phyloP scores from a whole-genome alignment of 805 yeast species.

The Myxozyma geophila region DNA sequence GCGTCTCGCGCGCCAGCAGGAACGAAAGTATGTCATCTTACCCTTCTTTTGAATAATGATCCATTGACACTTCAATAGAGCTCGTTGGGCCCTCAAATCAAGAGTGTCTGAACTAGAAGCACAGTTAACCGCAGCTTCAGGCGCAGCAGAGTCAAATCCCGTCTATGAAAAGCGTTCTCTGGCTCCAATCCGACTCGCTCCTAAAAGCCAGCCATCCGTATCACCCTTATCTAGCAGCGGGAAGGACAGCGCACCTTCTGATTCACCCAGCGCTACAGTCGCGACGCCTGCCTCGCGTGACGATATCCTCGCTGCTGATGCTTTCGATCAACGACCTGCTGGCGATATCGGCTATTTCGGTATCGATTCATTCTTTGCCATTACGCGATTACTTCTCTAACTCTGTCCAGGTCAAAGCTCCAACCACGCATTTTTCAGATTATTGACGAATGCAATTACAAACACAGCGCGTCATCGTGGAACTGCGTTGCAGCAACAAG shows the following conservation, averaged over 20 bases:
- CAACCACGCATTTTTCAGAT: background rate
- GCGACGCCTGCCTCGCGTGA: background rate
- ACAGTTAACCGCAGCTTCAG: background rate
- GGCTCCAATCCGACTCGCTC: background rate
- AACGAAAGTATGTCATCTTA: background rate
- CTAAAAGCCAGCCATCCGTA: background rate
- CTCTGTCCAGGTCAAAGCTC: background rate
- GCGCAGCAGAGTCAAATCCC: background rate
- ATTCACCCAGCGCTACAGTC: background rate
- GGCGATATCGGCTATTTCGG: background rate
- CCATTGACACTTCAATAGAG: background rate
- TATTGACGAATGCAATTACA: background rate
- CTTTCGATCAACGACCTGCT: background rate
- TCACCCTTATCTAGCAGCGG: background rate
- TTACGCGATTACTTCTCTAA: background rate
- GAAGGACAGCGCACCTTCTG: background rate
- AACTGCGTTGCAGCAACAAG: background rate
- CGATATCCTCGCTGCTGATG: conserved; percentile 3
- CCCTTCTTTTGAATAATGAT: too few relatives aligned
- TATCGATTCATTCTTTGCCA: background rate
- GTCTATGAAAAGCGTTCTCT: background rate
- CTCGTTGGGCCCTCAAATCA: background rate
- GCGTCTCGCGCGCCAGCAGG: background rate
- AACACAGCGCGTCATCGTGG: background rate
- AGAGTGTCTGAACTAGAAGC: conserved; percentile 2